Percentiles rank a stretch among this genome's conserved stretches.
These are phyloP conservation scores for Naganishia albida DNA, from an alignment of 1,284 basidiomycete genomes.

Conservation along the genomic window DNA sequence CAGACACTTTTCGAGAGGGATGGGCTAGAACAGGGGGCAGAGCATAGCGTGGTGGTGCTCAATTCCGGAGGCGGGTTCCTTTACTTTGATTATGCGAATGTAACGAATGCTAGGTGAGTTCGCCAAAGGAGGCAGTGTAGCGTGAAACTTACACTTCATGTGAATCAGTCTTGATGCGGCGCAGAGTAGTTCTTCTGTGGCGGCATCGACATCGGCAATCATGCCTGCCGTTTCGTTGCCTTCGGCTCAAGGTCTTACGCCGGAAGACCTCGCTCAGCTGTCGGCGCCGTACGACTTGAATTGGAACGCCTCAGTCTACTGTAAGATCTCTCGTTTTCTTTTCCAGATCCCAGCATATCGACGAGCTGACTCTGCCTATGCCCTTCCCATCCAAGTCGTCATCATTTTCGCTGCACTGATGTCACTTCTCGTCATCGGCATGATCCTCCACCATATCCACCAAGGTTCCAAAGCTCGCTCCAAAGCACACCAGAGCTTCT, in stretches of 20 bases:
- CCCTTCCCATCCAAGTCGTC: neutral
- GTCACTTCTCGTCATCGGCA: conserved; percentile 8
- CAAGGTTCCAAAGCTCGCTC: neutral
- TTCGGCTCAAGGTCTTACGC: neutral
- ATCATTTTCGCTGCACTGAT: conserved; percentile 9
- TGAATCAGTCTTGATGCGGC: neutral
- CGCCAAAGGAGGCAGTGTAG: neutral
- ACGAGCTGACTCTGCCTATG: neutral
- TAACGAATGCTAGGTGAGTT: conserved; percentile 2
- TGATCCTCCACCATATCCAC: conserved; percentile 2
- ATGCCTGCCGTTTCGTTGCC: neutral
- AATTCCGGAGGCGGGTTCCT: conserved; percentile 17
- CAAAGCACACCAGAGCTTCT: neutral
- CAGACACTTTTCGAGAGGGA: conserved; percentile 8
- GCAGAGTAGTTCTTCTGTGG: neutral
- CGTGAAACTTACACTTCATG: neutral
- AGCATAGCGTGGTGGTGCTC: conserved; percentile 5
- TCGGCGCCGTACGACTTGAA: neutral
- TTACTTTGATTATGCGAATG: conserved; percentile 27
- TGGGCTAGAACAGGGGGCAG: neutral
- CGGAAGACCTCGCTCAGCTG: neutral
- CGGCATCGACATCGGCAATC: neutral
- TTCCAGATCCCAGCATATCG: too few relatives aligned
- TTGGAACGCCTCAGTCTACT: neutral
- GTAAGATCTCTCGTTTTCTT: neutral